These are phyloP conservation scores for Rutstroemia sp. DNA, from an alignment of 2,329 filamentous ascomycete genomes.

Conservation along the genomic window DNA sequence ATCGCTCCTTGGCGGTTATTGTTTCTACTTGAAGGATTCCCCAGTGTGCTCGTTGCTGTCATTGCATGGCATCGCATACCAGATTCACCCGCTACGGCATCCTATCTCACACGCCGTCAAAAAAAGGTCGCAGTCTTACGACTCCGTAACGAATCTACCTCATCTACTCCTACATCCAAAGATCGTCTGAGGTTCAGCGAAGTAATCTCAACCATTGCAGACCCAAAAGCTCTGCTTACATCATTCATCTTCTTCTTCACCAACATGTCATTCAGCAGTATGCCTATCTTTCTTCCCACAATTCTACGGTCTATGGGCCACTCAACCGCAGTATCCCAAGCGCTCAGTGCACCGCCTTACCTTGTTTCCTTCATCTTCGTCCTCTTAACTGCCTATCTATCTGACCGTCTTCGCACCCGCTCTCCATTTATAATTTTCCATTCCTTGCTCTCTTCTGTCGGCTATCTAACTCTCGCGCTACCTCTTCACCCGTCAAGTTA, in stretches of 20 bases:
- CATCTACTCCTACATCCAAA: constrained; percentile 9
- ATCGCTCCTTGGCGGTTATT: constrained; percentile 81
- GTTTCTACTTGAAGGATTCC: constrained; percentile 80
- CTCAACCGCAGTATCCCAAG: constrained; percentile 60
- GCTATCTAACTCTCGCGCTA: constrained; percentile 55
- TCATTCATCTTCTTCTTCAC: constrained; percentile 79
- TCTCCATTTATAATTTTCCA: constrained; percentile 61
- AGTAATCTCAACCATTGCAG: constrained; percentile 49
- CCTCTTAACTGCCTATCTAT: constrained; percentile 63
- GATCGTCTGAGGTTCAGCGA: constrained; percentile 46
- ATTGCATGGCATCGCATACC: constrained; percentile 70
- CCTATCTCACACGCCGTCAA: constrained; percentile 55
- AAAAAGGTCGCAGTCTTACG: constrained; percentile 64
- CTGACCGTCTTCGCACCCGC: constrained; percentile 58
- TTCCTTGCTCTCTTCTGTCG: constrained; percentile 56
- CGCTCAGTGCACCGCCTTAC: constrained; percentile 74
- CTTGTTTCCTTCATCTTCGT: constrained; percentile 67
- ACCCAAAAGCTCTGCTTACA: constrained; percentile 68
- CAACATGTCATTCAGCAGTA: constrained; percentile 81
- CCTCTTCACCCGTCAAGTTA: constrained; percentile 47
- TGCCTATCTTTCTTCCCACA: constrained; percentile 81
- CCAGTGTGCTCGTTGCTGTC: constrained; percentile 67
- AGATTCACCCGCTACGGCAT: constrained; percentile 61
- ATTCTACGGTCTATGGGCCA: constrained; percentile 74
- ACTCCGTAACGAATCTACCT: constrained; percentile 38